Base-by-base conservation (phyloP, 306 rosid species). In the Cucurbita moschata region DNA sequence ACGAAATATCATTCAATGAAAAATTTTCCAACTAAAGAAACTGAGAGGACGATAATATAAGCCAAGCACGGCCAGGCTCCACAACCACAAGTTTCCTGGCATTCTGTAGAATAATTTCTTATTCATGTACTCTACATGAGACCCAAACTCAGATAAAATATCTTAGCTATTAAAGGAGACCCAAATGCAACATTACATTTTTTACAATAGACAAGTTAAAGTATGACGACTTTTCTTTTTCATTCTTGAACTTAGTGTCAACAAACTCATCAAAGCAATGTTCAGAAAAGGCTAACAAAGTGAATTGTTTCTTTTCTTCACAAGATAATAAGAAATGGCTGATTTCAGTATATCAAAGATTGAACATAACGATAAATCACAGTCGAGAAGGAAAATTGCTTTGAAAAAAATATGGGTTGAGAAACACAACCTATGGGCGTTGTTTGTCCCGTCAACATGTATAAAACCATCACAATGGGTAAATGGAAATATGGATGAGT, bases 341-440 rank as follows among this genome's bases (percentile, higher is more conserved):
- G 49, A 62, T 13, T 62, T 62, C 44, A 23, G 47, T 15, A 37
- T 14, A 38, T 38, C 46, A 51, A 15, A 37, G 23, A 37, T 3
- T 14, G n/a, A 38, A 13, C 55, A 62, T 62, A 6, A 44, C 26
- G n/a, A 67, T 46, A 21, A 30, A 67, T 47, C 37, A 47, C 58
- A 69, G 57, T 13, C 30, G 21, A 69, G 7, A 47, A 14, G 50
- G 59, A 50, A 65, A 63, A 43, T 65, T n/a, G 19, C 54, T 65
- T 42, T 2, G 44, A 69, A 10, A 6, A 53, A 49, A 74, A 30
- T 70, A 49, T 16, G 70, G 54, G 56, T 46, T 75, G 56, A 71
- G 58, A 68, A 78, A 78, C 92, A 64, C 35, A 30, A 30, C 35
- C 35, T 81, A 95, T 79, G 68, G 42, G 76, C 54, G 91, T 79